Base-by-base conservation (phyloP, 805 yeast species). In the Sugiyamaella chiloensis region DNA sequence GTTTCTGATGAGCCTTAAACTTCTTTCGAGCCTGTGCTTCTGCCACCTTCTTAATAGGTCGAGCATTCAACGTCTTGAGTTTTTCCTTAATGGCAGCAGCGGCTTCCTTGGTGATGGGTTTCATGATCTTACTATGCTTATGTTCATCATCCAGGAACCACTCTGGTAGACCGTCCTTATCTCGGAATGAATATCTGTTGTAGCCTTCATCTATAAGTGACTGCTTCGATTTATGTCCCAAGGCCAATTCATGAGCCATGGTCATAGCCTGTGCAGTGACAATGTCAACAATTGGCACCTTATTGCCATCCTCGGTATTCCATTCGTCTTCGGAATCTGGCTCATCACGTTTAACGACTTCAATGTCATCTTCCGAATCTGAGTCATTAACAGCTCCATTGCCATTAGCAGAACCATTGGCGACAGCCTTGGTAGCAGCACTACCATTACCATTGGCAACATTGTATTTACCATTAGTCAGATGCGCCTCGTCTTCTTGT, bases 221-320 rank as follows among this genome's bases (percentile, higher is more conserved):
- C 58, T 87, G 83, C 63, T 84, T 89, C 42, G 83, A 79, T 71
- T 75, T 85, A 60, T 87, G 89, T 7, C 96, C 96, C 21, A 88
- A 67, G 0, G 98, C 99, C 32, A 93, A 74, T 67, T 93, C 89
- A 63, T 93, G 99, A 0, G 99, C 99, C 59, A 93, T 71, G 0
- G 99, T 93, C 99, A 93, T 93, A 4, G 96, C 96, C 64, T 89
- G 95, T 1, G 85, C 95, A 1, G 96, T 89, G 16, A 93, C 95
- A 51, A 90, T 72, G 54, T 87, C 96, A 42, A 87, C 81, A 51
- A 80, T 84, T 44, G 61, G 52, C 39, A 48, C 52, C 53, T 56
- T 42, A 24, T 51, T 23, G 29, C 66, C 64, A 26, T 61, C 56
- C 9, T 64, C 67, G 7, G 50, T 29, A 4, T 62, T 64, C 35